Conservation (phyloP, 2,329 filamentous ascomycete species). For the Colletotrichum orchidophilum region DNA sequence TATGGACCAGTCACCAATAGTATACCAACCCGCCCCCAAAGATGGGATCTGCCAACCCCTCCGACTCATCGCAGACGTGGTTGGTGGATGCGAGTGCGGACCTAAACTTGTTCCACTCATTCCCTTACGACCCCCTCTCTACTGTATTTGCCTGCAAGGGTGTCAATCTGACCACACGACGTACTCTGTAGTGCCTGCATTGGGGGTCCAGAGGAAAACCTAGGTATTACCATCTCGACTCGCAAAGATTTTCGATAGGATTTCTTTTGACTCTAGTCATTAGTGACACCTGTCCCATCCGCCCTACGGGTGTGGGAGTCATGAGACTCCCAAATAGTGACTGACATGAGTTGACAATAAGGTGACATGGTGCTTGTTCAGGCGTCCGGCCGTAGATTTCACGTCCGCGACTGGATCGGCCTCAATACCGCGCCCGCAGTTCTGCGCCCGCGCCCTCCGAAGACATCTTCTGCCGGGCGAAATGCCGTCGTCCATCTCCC, state of each 20-base stretch:
- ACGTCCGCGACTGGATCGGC: slow-evolving; percentile 13
- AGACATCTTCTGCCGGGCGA: neutral
- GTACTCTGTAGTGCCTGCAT: neutral
- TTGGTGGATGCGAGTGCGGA: neutral
- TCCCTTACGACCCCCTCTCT: neutral
- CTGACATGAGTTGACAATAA: slow-evolving; percentile 5
- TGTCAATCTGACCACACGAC: neutral
- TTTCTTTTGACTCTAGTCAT: neutral
- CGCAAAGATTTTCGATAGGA: neutral
- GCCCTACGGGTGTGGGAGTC: slow-evolving; percentile 2
- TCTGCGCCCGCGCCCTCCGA: slow-evolving; percentile 25
- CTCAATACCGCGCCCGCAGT: slow-evolving; percentile 20
- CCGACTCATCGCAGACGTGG: slow-evolving; percentile 3
- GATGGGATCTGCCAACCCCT: neutral
- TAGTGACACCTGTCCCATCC: neutral
- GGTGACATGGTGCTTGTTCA: neutral
- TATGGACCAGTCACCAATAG: slow-evolving; percentile 12
- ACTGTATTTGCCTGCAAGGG: neutral
- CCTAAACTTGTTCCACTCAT: neutral
- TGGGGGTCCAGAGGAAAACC: neutral
- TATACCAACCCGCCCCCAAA: neutral
- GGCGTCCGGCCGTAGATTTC: neutral
- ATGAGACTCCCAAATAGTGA: neutral
- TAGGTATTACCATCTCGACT: neutral
- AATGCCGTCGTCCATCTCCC: slow-evolving; percentile 7